A percentile compares a stretch with the other conserved stretches of the same genome.
These are phyloP conservation scores for Maudiozyma bulderi DNA, from an alignment of 805 yeast genomes.

Conservation along the genomic window DNA sequence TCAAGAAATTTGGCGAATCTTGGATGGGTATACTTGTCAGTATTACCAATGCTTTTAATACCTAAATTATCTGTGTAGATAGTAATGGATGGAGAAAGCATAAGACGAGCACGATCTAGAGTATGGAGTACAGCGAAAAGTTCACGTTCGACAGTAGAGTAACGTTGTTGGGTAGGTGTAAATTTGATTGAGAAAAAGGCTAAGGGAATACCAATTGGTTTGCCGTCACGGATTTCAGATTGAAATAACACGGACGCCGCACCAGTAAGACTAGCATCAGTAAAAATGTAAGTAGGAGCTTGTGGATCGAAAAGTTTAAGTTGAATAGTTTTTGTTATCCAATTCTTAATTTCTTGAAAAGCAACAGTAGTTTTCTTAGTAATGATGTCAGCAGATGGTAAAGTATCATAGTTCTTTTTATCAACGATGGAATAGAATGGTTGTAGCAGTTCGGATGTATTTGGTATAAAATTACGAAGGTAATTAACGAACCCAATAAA, in stretches of 20 bases:
- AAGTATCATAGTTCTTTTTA: neutral
- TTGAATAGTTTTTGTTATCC: neutral
- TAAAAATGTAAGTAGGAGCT: neutral
- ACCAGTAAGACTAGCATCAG: slow-evolving; percentile 3
- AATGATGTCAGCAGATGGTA: neutral
- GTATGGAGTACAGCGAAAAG: too few species aligned
- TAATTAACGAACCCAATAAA: slow-evolving; percentile 5
- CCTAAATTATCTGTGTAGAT: too few species aligned
- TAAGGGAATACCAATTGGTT: neutral
- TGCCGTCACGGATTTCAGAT: neutral
- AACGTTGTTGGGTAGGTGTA: too few species aligned
- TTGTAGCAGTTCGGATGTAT: neutral
- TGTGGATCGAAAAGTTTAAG: slow-evolving; percentile 1
- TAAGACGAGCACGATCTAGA: too few species aligned
- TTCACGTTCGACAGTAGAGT: too few species aligned
- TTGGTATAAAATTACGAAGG: slow-evolving; percentile 4
- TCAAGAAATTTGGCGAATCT: too few species aligned
- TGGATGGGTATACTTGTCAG: too few species aligned
- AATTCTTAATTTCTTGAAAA: neutral
- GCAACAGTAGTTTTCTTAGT: neutral
- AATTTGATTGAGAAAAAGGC: neutral
- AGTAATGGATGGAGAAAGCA: too few species aligned
- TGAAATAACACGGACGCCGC: slow-evolving; percentile 2
- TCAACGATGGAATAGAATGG: neutral
- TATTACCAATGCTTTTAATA: too few species aligned